Percentiles rank a stretch among this genome's conserved stretches.
Evolutionary conservation across 129 eudicot genomes (phyloP).

Genomic region (Cynara cardunculus): DNA sequence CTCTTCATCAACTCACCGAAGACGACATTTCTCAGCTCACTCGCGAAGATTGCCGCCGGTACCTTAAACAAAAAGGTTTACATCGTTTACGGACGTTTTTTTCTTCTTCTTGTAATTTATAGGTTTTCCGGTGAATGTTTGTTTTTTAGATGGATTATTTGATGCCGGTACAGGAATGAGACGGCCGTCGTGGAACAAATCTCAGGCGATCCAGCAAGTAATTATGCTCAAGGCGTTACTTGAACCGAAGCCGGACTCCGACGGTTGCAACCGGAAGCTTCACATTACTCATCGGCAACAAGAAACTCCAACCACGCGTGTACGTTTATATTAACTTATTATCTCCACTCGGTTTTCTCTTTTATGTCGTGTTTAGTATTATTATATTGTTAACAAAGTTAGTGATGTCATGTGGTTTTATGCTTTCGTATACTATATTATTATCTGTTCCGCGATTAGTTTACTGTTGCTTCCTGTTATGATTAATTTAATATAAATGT

Average conservation of each 20-base stretch:
- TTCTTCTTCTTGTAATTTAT: not conserved
- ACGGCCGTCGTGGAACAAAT: conserved; percentile 98
- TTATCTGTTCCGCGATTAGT: conserved; percentile 3
- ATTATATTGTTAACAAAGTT: conserved; percentile 2
- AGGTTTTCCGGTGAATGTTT: not conserved
- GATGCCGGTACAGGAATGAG: conserved; percentile 67
- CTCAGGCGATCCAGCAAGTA: conserved; percentile 99
- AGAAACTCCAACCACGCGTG: conserved; percentile 27
- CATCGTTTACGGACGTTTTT: not conserved
- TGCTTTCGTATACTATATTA: conserved; percentile 9
- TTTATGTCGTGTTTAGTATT: not conserved
- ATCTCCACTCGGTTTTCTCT: conserved; percentile 2
- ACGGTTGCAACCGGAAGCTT: conserved; percentile 29
- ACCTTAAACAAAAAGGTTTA: conserved; percentile 77
- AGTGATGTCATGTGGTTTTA: conserved; percentile 2
- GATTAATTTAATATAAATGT: not conserved
- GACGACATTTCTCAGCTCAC: conserved; percentile 97
- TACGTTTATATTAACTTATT: conserved; percentile 23
- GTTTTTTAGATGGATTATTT: not conserved
- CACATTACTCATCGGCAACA: conserved; percentile 39
- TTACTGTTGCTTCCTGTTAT: not conserved
- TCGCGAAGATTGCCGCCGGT: conserved; percentile 97
- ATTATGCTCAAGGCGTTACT: conserved; percentile 85
- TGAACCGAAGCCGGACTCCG: conserved; percentile 63
- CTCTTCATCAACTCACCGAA: conserved; percentile 83